Evolutionary conservation across 148 eudicot species (phyloP).

Genomic region (Camellia lanceoleosa): DNA sequence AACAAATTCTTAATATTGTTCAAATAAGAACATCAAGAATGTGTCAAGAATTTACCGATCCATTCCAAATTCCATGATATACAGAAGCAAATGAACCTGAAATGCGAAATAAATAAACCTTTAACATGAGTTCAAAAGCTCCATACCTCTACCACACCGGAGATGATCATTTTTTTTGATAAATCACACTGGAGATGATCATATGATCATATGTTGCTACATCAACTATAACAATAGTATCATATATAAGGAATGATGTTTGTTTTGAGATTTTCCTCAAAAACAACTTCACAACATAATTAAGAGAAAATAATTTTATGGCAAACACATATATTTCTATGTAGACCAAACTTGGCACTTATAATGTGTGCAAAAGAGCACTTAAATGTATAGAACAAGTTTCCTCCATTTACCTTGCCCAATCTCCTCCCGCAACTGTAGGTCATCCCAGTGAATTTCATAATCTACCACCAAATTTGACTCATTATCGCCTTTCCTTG

Average conservation of each 20-base stretch:
- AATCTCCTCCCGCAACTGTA: conserved; percentile 61
- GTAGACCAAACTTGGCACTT: neutral
- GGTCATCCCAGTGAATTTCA: conserved; percentile 81
- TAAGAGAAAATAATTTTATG: neutral
- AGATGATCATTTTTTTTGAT: neutral
- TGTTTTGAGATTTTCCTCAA: neutral
- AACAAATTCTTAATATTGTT: neutral
- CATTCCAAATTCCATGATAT: conserved; percentile 81
- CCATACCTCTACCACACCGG: neutral
- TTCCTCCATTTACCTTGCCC: conserved; percentile 58
- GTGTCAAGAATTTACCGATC: conserved; percentile 52
- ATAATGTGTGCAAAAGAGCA: neutral
- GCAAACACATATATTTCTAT: neutral
- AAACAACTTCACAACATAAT: neutral
- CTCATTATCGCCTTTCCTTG: conserved; percentile 43
- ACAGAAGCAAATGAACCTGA: conserved; percentile 81
- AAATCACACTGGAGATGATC: neutral
- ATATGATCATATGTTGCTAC: neutral
- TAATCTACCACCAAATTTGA: conserved; percentile 33
- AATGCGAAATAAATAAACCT: conserved; percentile 8
- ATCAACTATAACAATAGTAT: neutral
- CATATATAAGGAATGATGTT: neutral
- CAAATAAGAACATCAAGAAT: neutral
- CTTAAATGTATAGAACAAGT: neutral
- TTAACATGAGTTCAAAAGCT: neutral